Evolutionary conservation across 2,329 filamentous ascomycete genomes (phyloP).

Genomic region (Sporothrix humicola): DNA sequence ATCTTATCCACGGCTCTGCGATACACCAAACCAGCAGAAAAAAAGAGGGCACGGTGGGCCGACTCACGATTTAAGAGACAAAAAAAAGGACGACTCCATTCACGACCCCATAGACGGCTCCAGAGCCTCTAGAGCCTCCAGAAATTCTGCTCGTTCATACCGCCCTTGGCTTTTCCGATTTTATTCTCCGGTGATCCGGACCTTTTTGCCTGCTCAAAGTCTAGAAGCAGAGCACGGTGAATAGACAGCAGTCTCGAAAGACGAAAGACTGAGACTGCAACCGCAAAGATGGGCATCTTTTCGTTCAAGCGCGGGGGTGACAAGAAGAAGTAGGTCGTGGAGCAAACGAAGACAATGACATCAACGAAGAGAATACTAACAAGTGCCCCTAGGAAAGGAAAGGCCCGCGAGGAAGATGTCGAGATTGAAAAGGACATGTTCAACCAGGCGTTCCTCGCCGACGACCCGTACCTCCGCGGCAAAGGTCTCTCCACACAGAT

Average conservation of each 20-base stretch:
- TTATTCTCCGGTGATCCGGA: neutral
- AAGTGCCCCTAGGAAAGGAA: too few species aligned
- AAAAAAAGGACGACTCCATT: neutral
- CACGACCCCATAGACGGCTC: neutral
- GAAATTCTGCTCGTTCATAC: neutral
- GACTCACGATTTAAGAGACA: neutral
- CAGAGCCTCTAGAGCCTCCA: neutral
- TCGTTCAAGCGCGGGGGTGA: conserved; percentile 62
- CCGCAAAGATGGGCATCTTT: conserved; percentile 61
- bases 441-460: conserved; percentile 45
- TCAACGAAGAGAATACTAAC: too few species aligned
- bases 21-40: conserved; percentile 3
- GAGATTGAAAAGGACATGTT: conserved; percentile 43
- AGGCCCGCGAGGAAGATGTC: conserved; percentile 30
- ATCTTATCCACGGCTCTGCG: conserved; percentile 10
- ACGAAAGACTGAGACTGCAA: neutral
- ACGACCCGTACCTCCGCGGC: conserved; percentile 46
- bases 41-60: conserved; percentile 14
- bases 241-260: neutral
- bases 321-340: conserved; percentile 61
- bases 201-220: neutral
- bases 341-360: too few species aligned
- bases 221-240: neutral
- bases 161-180: neutral
- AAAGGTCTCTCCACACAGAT: conserved; percentile 35